These are phyloP conservation scores for Arthrinium puccinioides DNA, from an alignment of 2,329 filamentous ascomycete genomes.

Conservation along the genomic window DNA sequence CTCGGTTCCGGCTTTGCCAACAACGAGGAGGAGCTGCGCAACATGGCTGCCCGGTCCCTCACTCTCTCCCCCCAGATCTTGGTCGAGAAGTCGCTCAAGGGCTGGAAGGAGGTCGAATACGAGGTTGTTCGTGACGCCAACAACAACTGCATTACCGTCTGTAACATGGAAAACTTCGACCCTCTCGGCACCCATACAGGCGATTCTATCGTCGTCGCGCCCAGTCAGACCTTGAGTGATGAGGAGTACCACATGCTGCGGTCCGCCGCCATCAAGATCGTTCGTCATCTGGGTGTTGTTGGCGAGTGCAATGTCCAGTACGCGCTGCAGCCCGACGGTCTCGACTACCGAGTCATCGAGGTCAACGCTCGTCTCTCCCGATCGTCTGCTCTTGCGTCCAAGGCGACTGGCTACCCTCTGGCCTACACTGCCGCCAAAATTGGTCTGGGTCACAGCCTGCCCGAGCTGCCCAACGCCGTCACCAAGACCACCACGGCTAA, in stretches of 20 bases:
- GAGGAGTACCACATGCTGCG: conserved; percentile 99
- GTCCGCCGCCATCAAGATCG: conserved; percentile 94
- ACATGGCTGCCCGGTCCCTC: conserved; percentile 86
- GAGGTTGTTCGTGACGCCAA: conserved; percentile 94
- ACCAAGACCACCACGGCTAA: conserved; percentile 98
- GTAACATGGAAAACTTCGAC: conserved; percentile 99
- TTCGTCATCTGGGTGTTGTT: conserved; percentile 92
- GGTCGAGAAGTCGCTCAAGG: conserved; percentile 97
- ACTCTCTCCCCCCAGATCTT: conserved; percentile 93
- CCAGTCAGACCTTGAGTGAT: conserved; percentile 92
- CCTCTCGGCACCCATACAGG: conserved; percentile 96
- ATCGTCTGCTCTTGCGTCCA: conserved; percentile 93
- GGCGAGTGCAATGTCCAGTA: conserved; percentile 99
- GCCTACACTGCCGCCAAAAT: conserved; percentile 99
- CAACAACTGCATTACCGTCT: conserved; percentile 99
- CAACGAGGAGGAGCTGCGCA: conserved; percentile 86
- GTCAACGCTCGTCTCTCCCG: conserved; percentile 98
- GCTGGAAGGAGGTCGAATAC: conserved; percentile 99
- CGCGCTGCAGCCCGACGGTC: conserved; percentile 88
- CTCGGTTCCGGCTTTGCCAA: conserved; percentile 94
- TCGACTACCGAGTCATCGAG: conserved; percentile 98
- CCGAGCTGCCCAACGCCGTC: conserved; percentile 93
- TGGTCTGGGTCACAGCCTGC: conserved; percentile 88
- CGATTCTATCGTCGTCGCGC: conserved; percentile 96
- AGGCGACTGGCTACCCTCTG: conserved; percentile 94